phyloP scores from a whole-genome alignment of 2,329 filamentous ascomycete genomes.

The Triangularia verruculosa region DNA sequence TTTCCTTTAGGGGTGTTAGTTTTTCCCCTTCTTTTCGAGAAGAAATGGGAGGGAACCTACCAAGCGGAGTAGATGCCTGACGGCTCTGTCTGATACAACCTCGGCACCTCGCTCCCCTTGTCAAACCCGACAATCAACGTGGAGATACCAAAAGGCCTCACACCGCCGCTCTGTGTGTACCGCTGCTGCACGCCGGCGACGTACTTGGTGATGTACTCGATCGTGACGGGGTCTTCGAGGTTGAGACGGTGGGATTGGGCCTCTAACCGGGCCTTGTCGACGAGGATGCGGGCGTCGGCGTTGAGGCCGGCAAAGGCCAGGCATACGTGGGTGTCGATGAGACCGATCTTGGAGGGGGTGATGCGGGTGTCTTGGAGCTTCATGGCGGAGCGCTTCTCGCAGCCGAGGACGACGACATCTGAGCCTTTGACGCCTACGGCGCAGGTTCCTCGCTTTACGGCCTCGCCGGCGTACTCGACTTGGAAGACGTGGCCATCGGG shows the following conservation, averaged over 20 bases:
- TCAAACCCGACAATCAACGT: conserved; percentile 99
- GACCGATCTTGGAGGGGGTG: conserved; percentile 96
- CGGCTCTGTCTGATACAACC: conserved; percentile 98
- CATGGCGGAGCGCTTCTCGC: conserved; percentile 98
- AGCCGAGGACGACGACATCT: conserved; percentile 92
- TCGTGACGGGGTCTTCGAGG: conserved; percentile 93
- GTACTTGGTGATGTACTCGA: conserved; percentile 99
- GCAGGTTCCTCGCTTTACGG: conserved; percentile 98
- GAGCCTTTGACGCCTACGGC: conserved; percentile 95
- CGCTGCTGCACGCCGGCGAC: conserved; percentile 96
- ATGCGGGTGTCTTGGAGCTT: conserved; percentile 99
- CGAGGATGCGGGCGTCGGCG: conserved; percentile 93
- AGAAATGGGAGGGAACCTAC: conserved; percentile 50
- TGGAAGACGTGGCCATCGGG: conserved; percentile 99
- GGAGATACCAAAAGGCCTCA: conserved; percentile 97
- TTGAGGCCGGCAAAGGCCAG: conserved; percentile 97
- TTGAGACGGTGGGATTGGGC: conserved; percentile 96
- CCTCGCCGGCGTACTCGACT: conserved; percentile 98
- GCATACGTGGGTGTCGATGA: conserved; percentile 93
- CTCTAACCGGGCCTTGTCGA: conserved; percentile 97
- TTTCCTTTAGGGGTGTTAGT: conserved; percentile 65
- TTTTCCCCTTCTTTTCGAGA: neutral
- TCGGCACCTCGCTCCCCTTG: conserved; percentile 80
- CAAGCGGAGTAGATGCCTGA: conserved; percentile 99
- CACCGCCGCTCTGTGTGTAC: conserved; percentile 98